These are phyloP conservation scores for Tolypocladium guangdongense DNA, from an alignment of 2,329 filamentous ascomycete genomes.

Conservation along the genomic window DNA sequence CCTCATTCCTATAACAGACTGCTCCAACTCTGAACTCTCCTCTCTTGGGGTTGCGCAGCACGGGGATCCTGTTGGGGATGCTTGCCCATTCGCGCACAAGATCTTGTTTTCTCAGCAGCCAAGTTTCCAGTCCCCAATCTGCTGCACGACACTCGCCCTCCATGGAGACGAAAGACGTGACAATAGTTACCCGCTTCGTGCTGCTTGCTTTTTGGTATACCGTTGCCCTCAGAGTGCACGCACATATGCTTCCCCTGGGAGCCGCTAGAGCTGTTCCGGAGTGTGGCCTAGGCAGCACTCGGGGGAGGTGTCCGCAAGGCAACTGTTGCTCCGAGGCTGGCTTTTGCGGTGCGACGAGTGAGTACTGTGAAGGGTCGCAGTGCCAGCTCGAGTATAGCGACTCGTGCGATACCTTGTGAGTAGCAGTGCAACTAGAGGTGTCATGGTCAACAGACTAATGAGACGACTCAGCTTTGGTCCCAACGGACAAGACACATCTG, in stretches of 20 bases:
- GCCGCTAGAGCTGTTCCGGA: neutral
- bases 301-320: slow-evolving; percentile 13
- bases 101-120: neutral
- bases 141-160: neutral
- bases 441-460: neutral
- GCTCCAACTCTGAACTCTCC: no score
- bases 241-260: neutral
- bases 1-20: no score
- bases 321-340: slow-evolving; percentile 26
- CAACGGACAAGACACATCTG: slow-evolving; percentile 18
- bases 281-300: neutral
- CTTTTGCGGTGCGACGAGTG: slow-evolving; percentile 23
- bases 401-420: slow-evolving; percentile 30
- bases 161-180: neutral
- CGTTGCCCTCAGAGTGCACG: neutral
- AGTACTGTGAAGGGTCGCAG: slow-evolving; percentile 24
- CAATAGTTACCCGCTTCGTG: neutral
- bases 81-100: neutral
- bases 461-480: slow-evolving; percentile 18
- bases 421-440: neutral
- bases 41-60: neutral
- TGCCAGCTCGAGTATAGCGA: slow-evolving; percentile 29
- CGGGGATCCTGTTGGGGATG: neutral
- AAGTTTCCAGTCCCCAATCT: neutral
- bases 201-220: neutral